Evolutionary conservation across 2,329 filamentous ascomycete genomes (phyloP).

Genomic region (Microdochium bolleyi): DNA sequence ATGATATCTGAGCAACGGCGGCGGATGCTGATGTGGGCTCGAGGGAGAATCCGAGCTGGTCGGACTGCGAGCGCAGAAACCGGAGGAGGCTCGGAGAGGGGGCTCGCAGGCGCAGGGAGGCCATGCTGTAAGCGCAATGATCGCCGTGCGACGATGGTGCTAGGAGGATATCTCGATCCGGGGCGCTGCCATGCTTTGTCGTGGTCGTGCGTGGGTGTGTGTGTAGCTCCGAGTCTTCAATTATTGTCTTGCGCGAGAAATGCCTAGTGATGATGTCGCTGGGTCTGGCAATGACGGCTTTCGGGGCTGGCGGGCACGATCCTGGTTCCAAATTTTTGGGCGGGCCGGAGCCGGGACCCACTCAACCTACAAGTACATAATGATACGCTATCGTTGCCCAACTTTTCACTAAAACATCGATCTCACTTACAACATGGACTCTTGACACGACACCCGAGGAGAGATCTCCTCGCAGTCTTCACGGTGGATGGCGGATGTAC

Average conservation of each 20-base stretch:
- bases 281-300: neutral
- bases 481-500: no score
- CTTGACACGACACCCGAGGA: no score
- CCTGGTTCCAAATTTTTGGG: neutral
- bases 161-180: slow-evolving; percentile 1
- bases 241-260: neutral
- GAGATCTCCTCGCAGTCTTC: no score
- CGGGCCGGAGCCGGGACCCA: neutral
- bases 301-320: neutral
- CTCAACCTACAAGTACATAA: no score
- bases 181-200: neutral
- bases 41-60: slow-evolving; percentile 39
- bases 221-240: no score
- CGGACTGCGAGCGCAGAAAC: slow-evolving; percentile 65
- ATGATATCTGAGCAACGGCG: slow-evolving; percentile 2
- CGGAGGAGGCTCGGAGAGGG: slow-evolving; percentile 55
- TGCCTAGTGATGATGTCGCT: neutral
- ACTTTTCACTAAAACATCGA: no score
- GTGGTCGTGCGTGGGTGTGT: neutral
- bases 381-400: no score
- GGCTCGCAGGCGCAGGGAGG: slow-evolving; percentile 33
- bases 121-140: slow-evolving; percentile 27
- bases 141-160: slow-evolving; percentile 1
- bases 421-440: no score
- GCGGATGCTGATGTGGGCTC: neutral